Evolutionary conservation across 768 basidiomycete species (phyloP).

Genomic region (Dentipellis fragilis): DNA sequence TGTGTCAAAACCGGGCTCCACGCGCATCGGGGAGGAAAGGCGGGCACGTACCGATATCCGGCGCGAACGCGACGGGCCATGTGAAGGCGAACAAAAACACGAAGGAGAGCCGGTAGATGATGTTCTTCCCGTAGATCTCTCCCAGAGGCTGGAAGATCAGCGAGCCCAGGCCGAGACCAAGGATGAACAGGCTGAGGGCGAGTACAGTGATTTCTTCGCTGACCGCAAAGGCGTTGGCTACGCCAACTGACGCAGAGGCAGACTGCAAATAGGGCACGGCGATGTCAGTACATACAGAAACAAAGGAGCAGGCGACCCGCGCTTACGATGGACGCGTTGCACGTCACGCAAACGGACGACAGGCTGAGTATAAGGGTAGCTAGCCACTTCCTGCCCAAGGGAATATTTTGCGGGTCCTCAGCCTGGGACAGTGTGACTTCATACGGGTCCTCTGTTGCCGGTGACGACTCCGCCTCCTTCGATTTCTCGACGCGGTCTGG

Average conservation of each 20-base stretch:
- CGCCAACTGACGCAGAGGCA: constrained; percentile 26
- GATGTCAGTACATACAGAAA: background rate
- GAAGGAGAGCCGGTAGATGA: constrained; percentile 56
- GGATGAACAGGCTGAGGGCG: constrained; percentile 29
- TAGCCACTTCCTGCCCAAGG: background rate
- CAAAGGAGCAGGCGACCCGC: background rate
- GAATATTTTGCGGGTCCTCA: constrained; percentile 7
- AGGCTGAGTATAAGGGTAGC: constrained; percentile 1
- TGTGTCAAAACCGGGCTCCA: background rate
- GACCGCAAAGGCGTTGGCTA: constrained; percentile 27
- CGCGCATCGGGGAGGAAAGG: too few species aligned
- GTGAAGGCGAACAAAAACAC: constrained; percentile 49
- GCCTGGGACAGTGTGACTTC: constrained; percentile 1
- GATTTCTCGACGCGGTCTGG: too few species aligned
- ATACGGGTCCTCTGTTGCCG: background rate
- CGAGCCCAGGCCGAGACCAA: constrained; percentile 22
- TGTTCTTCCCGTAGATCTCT: constrained; percentile 50
- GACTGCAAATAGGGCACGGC: constrained; percentile 13
- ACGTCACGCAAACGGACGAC: constrained; percentile 1
- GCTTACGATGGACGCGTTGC: constrained; percentile 3
- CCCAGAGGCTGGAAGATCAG: constrained; percentile 28
- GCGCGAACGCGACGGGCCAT: constrained; percentile 68
- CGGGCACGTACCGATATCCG: constrained; percentile 41
- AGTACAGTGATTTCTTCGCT: constrained; percentile 31
- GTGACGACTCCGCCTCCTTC: too few species aligned